Conservation (phyloP, 2,329 filamentous ascomycete genomes). For the Diaporthe capsici region DNA sequence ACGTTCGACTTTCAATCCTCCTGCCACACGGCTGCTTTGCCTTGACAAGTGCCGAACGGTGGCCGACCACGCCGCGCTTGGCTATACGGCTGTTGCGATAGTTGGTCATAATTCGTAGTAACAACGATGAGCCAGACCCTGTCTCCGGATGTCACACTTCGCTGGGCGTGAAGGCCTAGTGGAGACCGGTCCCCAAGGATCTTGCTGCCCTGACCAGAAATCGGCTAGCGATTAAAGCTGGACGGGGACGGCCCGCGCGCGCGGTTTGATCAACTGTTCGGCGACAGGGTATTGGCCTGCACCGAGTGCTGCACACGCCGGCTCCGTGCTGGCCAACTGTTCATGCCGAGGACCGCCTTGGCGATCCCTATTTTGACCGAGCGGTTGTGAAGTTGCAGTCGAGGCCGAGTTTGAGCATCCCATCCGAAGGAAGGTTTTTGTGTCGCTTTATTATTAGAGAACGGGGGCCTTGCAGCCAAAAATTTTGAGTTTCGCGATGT, state of each 20-base stretch:
- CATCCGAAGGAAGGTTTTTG: constrained; percentile 5
- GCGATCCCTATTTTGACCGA: constrained; percentile 31
- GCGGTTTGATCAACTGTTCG: constrained; percentile 35
- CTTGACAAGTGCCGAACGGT: constrained; percentile 22
- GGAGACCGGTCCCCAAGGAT: constrained; percentile 4
- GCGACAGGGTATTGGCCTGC: constrained; percentile 34
- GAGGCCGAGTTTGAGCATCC: constrained; percentile 1
- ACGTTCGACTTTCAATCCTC: constrained; percentile 27
- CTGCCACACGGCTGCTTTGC: constrained; percentile 4
- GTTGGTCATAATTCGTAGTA: not conserved
- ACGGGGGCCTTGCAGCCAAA: not conserved
- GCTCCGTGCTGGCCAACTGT: constrained; percentile 32
- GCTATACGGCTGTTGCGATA: not conserved
- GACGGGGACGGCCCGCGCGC: constrained; percentile 38
- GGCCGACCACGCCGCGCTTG: not conserved
- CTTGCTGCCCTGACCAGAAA: constrained; percentile 13
- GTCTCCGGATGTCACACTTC: not conserved
- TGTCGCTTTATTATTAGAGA: constrained; percentile 24
- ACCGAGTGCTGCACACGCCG: constrained; percentile 20
- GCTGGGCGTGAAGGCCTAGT: not conserved
- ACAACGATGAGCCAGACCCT: not conserved
- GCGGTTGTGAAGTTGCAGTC: constrained; percentile 21
- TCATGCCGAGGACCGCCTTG: constrained; percentile 39
- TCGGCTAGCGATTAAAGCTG: constrained; percentile 27
- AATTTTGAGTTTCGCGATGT: constrained; percentile 39